A percentile compares a stretch with the other conserved stretches of the same genome.
These are phyloP conservation scores for Lentinula guzmanii DNA, from an alignment of 768 basidiomycete species.

Conservation along the genomic window DNA sequence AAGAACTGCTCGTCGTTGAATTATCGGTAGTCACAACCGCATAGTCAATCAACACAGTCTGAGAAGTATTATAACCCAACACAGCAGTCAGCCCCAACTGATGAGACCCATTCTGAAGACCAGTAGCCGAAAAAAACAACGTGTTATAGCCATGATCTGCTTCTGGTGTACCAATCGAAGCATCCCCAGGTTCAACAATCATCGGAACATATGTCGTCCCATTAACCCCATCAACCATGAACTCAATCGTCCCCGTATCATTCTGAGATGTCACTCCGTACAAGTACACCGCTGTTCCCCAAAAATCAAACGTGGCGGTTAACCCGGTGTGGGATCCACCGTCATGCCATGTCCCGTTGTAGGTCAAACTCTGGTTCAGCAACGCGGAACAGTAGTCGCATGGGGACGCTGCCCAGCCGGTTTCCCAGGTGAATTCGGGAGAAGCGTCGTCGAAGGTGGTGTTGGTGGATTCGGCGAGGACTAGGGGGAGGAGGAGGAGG, in stretches of 20 bases:
- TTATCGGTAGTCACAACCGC: neutral
- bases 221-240: neutral
- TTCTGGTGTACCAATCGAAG: neutral
- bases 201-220: neutral
- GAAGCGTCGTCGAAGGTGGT: neutral
- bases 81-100: neutral
- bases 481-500: neutral
- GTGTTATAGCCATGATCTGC: neutral
- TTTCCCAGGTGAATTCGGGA: neutral
- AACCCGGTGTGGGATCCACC: neutral
- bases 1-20: neutral
- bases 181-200: neutral
- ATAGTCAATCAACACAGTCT: constrained; percentile 1
- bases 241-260: neutral
- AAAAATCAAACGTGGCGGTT: neutral
- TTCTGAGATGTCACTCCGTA: neutral
- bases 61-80: neutral
- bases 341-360: constrained; percentile 1
- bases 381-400: neutral
- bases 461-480: neutral
- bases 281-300: neutral
- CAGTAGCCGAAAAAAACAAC: neutral
- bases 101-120: neutral
- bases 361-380: neutral
- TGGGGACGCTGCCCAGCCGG: neutral